Conservation (phyloP, 768 basidiomycete species). For the Suillus spraguei region DNA sequence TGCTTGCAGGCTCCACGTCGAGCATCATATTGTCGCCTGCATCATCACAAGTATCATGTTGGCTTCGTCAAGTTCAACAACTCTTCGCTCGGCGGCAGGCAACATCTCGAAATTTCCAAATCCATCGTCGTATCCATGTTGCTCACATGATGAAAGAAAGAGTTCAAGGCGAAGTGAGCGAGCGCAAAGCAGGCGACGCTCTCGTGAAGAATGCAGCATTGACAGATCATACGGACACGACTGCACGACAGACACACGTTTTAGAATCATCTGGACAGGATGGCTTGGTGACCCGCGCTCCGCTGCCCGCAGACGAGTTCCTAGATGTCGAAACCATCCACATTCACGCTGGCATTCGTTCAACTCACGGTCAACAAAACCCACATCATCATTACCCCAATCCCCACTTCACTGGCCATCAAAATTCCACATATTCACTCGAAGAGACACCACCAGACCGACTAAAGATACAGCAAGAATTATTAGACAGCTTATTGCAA, state of each 20-base stretch:
- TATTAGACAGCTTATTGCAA: constrained; percentile 36
- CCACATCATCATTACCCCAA: constrained; percentile 5
- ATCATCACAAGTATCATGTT: constrained; percentile 35
- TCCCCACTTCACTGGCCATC: not conserved
- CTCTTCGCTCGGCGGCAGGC: constrained; percentile 16
- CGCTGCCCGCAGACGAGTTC: not conserved
- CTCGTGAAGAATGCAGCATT: not conserved
- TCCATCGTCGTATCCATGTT: constrained; percentile 12
- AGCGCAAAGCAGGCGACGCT: not conserved
- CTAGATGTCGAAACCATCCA: constrained; percentile 11
- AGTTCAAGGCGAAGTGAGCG: constrained; percentile 8
- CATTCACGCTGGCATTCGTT: constrained; percentile 14
- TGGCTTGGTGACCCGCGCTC: not conserved
- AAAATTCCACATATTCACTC: not conserved
- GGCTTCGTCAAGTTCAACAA: constrained; percentile 20
- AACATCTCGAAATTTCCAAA: constrained; percentile 10
- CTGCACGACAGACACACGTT: not conserved
- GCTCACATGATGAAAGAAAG: constrained; percentile 6
- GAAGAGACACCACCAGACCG: constrained; percentile 15
- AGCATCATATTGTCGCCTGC: constrained; percentile 54
- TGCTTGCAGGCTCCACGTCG: constrained; percentile 84
- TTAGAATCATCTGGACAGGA: not conserved
- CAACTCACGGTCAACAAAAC: constrained; percentile 14
- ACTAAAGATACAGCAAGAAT: constrained; percentile 24
- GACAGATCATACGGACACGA: not conserved